Evolutionary conservation across 1,139 yeast species (phyloP), one percentile per base, ranked within the genome.

Genomic region (Dujonia santamariae): DNA sequence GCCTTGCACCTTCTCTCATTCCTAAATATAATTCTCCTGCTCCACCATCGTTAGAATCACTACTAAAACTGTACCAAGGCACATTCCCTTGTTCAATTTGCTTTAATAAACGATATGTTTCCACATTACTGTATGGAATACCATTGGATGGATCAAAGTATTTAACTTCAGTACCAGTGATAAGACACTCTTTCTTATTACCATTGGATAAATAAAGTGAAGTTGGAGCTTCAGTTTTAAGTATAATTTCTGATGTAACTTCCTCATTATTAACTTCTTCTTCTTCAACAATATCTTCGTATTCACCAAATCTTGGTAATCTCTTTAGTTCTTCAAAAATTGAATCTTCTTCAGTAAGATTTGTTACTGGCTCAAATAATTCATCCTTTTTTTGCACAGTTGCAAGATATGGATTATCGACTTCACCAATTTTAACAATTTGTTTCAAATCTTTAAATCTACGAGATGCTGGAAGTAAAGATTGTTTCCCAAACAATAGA

Each of bases 111-210:
- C 75, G 80, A 53, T 82, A 85, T 7, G 92, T 82, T 33, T 84
- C 94, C 44, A 86, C 86, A 40, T 83, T 82, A 36, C 84, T 75
- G 57, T 90, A 90, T 2, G 96, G 95, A 34, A 88, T 75, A 31
- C 95, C 95, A 25, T 84, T 79, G 28, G 78, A 72, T 0, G 97
- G 97, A 61, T 90, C 97, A 45, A 85, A 82, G 57, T 86, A 90
- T 51, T 79, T 75, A 24, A 94, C 95, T 37, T 81, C 83, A 30
- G 75, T 73, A 11, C 95, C 95, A 3, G 88, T 79, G 30, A 87
- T 77, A 29, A 85, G 72, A 61, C 97, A 90, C 39, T 69, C 65
- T 55, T 77, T 78, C 58, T 79, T 81, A 40, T 68, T 66, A 19
- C 86, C 87, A 53, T 78, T 80, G n/a, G 86, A 83, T 38, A 82